phyloP scores from a whole-genome alignment of 495 filamentous ascomycete species.

The Paragyromitra xinjiangensis region DNA sequence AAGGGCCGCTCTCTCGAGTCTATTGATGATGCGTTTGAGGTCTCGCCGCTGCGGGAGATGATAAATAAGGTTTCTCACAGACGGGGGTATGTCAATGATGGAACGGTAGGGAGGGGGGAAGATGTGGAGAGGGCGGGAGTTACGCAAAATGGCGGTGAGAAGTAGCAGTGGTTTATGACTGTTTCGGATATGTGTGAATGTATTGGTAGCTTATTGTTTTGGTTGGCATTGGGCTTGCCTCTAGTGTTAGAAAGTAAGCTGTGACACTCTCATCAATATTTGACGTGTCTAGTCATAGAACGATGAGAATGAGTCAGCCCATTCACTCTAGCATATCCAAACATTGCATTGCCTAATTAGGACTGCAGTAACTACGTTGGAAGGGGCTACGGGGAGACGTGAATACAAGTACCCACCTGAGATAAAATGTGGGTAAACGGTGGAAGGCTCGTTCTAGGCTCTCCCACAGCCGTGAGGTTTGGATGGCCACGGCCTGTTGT shows the following conservation, averaged over 20 bases:
- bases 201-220: not conserved
- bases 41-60: slow-evolving; percentile 31
- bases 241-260: not conserved
- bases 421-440: too few relatives aligned
- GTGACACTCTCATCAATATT: not conserved
- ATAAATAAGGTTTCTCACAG: slow-evolving; percentile 18
- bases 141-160: not conserved
- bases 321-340: too few relatives aligned
- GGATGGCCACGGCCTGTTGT: too few relatives aligned
- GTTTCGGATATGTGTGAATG: not conserved
- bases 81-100: not conserved
- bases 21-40: slow-evolving; percentile 22
- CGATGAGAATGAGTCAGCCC: too few relatives aligned
- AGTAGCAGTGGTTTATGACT: not conserved
- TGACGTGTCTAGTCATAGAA: too few relatives aligned
- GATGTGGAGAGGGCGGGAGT: slow-evolving; percentile 3
- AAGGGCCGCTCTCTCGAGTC: slow-evolving; percentile 41
- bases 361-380: too few relatives aligned
- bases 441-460: too few relatives aligned
- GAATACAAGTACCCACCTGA: too few relatives aligned
- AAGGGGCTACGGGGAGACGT: too few relatives aligned
- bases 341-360: too few relatives aligned
- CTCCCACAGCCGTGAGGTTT: too few relatives aligned
- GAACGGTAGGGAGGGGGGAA: not conserved
- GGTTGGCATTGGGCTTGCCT: too few relatives aligned